phyloP scores from a whole-genome alignment of 208 protist genomes.

The Acanthamoeba lenticulata region DNA sequence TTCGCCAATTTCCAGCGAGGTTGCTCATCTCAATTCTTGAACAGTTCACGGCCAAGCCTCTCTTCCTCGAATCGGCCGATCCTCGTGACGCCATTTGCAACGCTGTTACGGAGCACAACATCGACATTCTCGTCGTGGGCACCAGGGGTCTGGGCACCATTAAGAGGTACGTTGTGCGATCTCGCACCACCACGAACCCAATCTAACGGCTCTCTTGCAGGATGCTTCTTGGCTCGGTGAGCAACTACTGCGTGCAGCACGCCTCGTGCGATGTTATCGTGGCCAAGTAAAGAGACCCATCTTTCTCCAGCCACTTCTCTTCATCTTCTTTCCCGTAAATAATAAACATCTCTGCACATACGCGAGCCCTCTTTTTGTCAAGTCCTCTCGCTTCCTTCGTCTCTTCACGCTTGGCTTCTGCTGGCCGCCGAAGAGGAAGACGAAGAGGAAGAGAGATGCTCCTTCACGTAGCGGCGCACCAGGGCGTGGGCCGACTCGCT shows the following conservation, averaged over 20 bases:
- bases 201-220: background rate
- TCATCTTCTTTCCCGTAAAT: too few relatives aligned
- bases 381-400: background rate
- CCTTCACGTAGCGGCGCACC: background rate
- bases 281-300: conserved; percentile 44
- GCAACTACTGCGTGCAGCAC: conserved; percentile 59
- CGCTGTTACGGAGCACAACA: background rate
- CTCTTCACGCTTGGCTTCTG: too few relatives aligned
- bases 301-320: too few relatives aligned
- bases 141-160: conserved; percentile 52
- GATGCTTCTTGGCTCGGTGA: conserved; percentile 35
- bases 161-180: background rate
- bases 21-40: too few relatives aligned
- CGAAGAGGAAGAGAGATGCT: background rate
- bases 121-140: conserved; percentile 51
- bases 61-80: conserved; percentile 28
- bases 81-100: conserved; percentile 35
- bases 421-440: background rate
- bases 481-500: background rate
- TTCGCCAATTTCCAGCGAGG: too few relatives aligned
- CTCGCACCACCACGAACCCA: background rate
- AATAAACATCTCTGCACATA: too few relatives aligned
- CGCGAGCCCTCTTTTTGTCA: background rate
- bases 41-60: background rate
- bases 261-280: conserved; percentile 38